Percentiles rank a stretch among this genome's conserved stretches.
Conservation (phyloP, 2,329 filamentous ascomycete species). For the Xylariaceae sp. region DNA sequence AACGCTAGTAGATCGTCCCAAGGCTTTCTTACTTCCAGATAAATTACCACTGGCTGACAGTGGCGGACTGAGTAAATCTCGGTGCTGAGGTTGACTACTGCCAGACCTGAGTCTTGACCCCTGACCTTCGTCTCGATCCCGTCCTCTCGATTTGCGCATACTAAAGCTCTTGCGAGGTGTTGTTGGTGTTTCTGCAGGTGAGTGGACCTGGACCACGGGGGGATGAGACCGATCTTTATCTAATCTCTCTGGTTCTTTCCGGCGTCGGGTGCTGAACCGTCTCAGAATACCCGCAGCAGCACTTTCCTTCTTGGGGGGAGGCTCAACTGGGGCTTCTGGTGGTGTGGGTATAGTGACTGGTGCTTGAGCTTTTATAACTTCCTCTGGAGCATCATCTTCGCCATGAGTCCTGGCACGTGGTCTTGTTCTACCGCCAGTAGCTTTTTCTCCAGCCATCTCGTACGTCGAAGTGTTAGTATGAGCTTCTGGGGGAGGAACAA, state of each 20-base stretch:
- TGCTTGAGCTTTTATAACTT: slow-evolving; percentile 68
- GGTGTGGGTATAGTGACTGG: slow-evolving; percentile 52
- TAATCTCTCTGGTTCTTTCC: slow-evolving; percentile 68
- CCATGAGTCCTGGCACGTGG: slow-evolving; percentile 91
- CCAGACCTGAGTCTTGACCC: slow-evolving; percentile 58
- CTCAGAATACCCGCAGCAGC: slow-evolving; percentile 83
- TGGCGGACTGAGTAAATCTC: slow-evolving; percentile 79
- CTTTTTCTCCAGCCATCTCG: slow-evolving; percentile 87
- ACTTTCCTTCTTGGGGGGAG: slow-evolving; percentile 80
- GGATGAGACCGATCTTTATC: slow-evolving; percentile 72
- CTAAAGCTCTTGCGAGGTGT: slow-evolving; percentile 87
- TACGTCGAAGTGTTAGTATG: slow-evolving; percentile 86
- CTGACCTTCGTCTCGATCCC: slow-evolving; percentile 58
- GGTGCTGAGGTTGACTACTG: slow-evolving; percentile 73
- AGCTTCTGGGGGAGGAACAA: slow-evolving; percentile 81
- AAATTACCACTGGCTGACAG: slow-evolving; percentile 61
- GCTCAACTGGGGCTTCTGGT: slow-evolving; percentile 64
- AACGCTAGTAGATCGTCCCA: slow-evolving; percentile 89
- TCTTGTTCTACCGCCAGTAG: slow-evolving; percentile 80
- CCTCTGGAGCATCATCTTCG: slow-evolving; percentile 85
- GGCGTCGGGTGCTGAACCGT: slow-evolving; percentile 86
- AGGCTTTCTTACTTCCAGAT: slow-evolving; percentile 67
- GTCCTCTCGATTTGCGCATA: slow-evolving; percentile 64
- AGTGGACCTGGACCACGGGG: slow-evolving; percentile 77
- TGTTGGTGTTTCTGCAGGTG: slow-evolving; percentile 68